Evolutionary conservation across 805 yeast genomes (phyloP).

Genomic region (Metschnikowia anglica): DNA sequence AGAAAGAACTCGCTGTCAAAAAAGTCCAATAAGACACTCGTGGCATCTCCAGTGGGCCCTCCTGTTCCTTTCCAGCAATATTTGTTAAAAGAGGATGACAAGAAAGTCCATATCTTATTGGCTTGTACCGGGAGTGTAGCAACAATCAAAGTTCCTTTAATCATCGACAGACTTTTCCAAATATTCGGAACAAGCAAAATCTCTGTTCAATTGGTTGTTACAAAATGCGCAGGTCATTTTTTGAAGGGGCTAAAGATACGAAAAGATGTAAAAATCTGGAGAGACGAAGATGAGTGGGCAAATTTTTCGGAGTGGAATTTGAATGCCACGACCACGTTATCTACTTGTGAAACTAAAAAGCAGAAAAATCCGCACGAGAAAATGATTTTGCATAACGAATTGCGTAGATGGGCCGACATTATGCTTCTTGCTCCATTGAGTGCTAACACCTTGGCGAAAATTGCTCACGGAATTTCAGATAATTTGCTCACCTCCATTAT

Average conservation of each 20-base stretch:
- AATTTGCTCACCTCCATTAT: constrained; percentile 43
- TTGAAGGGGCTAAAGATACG: constrained; percentile 58
- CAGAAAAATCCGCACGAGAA: constrained; percentile 25
- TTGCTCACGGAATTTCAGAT: constrained; percentile 45
- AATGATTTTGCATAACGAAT: constrained; percentile 43
- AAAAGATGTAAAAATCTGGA: constrained; percentile 80
- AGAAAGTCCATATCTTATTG: constrained; percentile 79
- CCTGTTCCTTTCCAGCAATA: constrained; percentile 75
- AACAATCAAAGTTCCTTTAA: constrained; percentile 86
- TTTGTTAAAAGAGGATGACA: constrained; percentile 68
- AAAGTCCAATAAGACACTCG: constrained; percentile 50
- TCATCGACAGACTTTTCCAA: constrained; percentile 82
- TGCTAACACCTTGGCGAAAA: constrained; percentile 46
- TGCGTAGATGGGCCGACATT: constrained; percentile 48
- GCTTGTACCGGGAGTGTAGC: constrained; percentile 98
- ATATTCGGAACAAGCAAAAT: constrained; percentile 68
- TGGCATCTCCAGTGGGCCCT: constrained; percentile 56
- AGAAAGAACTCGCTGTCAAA: constrained; percentile 23
- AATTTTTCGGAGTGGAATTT: constrained; percentile 32
- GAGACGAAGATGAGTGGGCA: constrained; percentile 92
- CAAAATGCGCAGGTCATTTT: constrained; percentile 77
- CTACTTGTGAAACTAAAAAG: constrained; percentile 19
- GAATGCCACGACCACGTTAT: constrained; percentile 22
- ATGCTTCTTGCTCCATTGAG: constrained; percentile 47
- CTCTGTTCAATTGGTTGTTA: constrained; percentile 81